Conservation (phyloP, 176 grass and related monocot species). For the Olyra latifolia region DNA sequence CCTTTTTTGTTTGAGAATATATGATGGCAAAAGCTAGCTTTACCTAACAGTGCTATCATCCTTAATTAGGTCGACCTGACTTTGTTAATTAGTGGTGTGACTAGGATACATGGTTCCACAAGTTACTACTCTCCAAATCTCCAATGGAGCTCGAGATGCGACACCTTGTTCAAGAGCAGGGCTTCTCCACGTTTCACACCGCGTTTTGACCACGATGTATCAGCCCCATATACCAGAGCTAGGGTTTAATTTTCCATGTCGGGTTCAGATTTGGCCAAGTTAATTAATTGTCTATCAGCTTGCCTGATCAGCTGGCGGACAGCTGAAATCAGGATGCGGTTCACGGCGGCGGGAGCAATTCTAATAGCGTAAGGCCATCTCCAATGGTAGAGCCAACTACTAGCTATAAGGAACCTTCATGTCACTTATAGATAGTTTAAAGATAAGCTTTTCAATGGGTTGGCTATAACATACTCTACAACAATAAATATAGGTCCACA, state of each 20-base stretch:
- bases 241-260: background rate
- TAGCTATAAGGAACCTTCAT: too few species aligned
- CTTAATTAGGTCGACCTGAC: background rate
- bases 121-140: conserved; percentile 6
- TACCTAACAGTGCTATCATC: background rate
- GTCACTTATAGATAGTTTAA: too few species aligned
- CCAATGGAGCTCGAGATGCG: conserved; percentile 22
- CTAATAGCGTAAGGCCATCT: too few species aligned
- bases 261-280: background rate
- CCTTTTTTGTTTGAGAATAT: conserved; percentile 23
- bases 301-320: too few species aligned
- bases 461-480: too few species aligned
- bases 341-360: too few species aligned
- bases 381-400: too few species aligned
- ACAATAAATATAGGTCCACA: too few species aligned
- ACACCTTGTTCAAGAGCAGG: conserved; percentile 10
- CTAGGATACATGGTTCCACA: conserved; percentile 20
- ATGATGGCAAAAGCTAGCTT: background rate
- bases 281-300: background rate
- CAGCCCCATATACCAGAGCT: too few species aligned
- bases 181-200: conserved; percentile 34
- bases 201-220: conserved; percentile 26
- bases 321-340: too few species aligned
- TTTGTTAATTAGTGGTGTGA: background rate
- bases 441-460: too few species aligned